Evolutionary conservation across 202 grass and related monocot genomes (phyloP), one percentile per base, ranked within the genome.

Genomic region (Schoenoplectus tabernaemontani): DNA sequence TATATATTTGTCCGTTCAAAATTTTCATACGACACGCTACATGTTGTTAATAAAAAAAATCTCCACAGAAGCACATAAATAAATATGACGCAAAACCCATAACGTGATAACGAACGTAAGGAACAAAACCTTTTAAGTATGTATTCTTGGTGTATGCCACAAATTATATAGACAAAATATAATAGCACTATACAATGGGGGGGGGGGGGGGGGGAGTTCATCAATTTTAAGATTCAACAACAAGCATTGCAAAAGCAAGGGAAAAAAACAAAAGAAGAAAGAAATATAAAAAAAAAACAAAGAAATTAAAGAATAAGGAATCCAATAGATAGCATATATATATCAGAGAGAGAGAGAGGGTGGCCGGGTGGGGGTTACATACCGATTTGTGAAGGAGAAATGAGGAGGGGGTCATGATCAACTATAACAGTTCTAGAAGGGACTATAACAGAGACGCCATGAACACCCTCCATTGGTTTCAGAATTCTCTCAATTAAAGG

Each of bases 381-480:
- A 98, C 95, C 95, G 41, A 98, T 98, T 24, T 92, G 91, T 1
- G 83, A 38, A 1, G 54, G 78, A 11, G 91, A 89, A 43, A 89
- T 81, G 58, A 76, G 73, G 67, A 61, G 44, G 54, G 60, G 65
- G 76, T 98, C 95, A 81, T 98, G 95, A 46, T 90, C 24, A 39
- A 98, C 95, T 80, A 98, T 90, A 63, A 98, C 95, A n/a, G 89
- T 98, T 24, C 89, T 87, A 9, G 95, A 95, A 0, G 95, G 91
- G 65, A 98, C 91, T 48, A 98, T 79, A 24, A 98, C 95, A 4
- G 89, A 89, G 33, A 98, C 89, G 50, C 85, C 84, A 11, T 64
- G 63, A 59, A 98, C 80, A 6, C 95, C 95, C 0, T 87, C 81
- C 37, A 98, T 81, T 13, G 88, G 87, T 36, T 36, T 34, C 11